Evolutionary conservation across 495 filamentous ascomycete genomes (phyloP).

Genomic region (Cercophora samala): DNA sequence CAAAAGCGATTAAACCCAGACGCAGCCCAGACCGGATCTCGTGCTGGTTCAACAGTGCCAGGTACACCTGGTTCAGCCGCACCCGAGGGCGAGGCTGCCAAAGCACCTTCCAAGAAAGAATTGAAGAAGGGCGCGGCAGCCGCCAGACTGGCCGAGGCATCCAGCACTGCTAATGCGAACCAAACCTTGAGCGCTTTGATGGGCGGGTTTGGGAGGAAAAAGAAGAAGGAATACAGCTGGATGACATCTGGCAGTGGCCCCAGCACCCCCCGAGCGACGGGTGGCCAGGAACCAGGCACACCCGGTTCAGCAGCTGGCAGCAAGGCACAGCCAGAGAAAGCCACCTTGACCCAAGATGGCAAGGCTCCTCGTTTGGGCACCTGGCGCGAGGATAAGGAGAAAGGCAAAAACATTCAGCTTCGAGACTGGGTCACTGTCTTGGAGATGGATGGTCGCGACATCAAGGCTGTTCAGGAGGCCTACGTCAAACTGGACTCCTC

Average conservation of each 20-base stretch:
- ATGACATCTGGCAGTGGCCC: slow-evolving; percentile 51
- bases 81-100: slow-evolving; percentile 41
- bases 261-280: slow-evolving; percentile 41
- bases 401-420: slow-evolving; percentile 64
- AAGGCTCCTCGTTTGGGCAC: slow-evolving; percentile 50
- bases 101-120: slow-evolving; percentile 56
- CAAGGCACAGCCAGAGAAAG: slow-evolving; percentile 26
- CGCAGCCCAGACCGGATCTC: slow-evolving; percentile 33
- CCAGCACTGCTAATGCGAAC: slow-evolving; percentile 56
- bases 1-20: slow-evolving; percentile 46
- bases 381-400: slow-evolving; percentile 60
- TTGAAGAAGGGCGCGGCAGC: slow-evolving; percentile 57
- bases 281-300: slow-evolving; percentile 28
- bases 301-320: slow-evolving; percentile 9
- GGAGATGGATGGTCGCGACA: slow-evolving; percentile 58
- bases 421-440: slow-evolving; percentile 64
- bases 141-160: slow-evolving; percentile 48
- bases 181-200: slow-evolving; percentile 52
- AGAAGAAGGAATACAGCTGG: slow-evolving; percentile 59
- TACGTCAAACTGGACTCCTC: slow-evolving; percentile 49
- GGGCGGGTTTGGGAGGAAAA: slow-evolving; percentile 51
- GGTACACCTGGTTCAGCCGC: slow-evolving; percentile 49
- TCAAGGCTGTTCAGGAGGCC: slow-evolving; percentile 51
- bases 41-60: slow-evolving; percentile 46
- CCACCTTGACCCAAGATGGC: slow-evolving; percentile 36